A percentile compares a stretch with the other conserved stretches of the same genome.
phyloP scores from a whole-genome alignment of 2,329 filamentous ascomycete species.

The Phyllosticta citrichinensis region DNA sequence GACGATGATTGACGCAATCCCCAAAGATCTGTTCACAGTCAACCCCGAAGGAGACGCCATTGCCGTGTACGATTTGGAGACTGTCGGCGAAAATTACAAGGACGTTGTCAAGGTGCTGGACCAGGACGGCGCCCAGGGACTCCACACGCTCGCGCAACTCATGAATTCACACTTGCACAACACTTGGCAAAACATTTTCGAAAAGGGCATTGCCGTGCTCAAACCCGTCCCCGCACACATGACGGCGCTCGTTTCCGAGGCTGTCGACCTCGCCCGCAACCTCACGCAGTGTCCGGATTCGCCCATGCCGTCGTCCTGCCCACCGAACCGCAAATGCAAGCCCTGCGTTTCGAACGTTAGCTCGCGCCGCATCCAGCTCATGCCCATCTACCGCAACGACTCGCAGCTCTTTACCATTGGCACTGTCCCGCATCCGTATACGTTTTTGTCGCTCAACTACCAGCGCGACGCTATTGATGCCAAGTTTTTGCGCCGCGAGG shows the following conservation, averaged over 20 bases:
- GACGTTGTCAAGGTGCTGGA: slow-evolving; percentile 54
- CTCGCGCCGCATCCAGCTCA: slow-evolving; percentile 57
- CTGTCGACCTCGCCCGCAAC: slow-evolving; percentile 61
- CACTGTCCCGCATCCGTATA: slow-evolving; percentile 86
- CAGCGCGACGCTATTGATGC: slow-evolving; percentile 36
- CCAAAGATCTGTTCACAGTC: slow-evolving; percentile 50
- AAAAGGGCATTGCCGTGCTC: slow-evolving; percentile 61
- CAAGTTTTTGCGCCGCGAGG: slow-evolving; percentile 41
- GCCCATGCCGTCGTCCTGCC: slow-evolving; percentile 67
- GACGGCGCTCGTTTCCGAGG: slow-evolving; percentile 59
- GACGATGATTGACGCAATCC: slow-evolving; percentile 52
- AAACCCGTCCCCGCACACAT: slow-evolving; percentile 71
- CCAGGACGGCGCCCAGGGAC: slow-evolving; percentile 46
- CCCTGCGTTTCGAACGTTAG: slow-evolving; percentile 44
- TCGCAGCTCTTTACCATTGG: slow-evolving; percentile 70
- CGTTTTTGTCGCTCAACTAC: slow-evolving; percentile 58
- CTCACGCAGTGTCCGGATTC: slow-evolving; percentile 66
- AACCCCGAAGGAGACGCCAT: slow-evolving; percentile 54
- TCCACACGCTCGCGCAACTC: slow-evolving; percentile 58
- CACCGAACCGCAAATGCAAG: slow-evolving; percentile 69
- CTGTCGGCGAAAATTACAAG: slow-evolving; percentile 56
- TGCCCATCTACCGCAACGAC: slow-evolving; percentile 59
- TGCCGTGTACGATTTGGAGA: slow-evolving; percentile 63
- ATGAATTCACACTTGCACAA: slow-evolving; percentile 79
- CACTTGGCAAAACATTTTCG: slow-evolving; percentile 72